Evolutionary conservation across 2,329 filamentous ascomycete species (phyloP).

Genomic region (Cladorrhinum sp.): DNA sequence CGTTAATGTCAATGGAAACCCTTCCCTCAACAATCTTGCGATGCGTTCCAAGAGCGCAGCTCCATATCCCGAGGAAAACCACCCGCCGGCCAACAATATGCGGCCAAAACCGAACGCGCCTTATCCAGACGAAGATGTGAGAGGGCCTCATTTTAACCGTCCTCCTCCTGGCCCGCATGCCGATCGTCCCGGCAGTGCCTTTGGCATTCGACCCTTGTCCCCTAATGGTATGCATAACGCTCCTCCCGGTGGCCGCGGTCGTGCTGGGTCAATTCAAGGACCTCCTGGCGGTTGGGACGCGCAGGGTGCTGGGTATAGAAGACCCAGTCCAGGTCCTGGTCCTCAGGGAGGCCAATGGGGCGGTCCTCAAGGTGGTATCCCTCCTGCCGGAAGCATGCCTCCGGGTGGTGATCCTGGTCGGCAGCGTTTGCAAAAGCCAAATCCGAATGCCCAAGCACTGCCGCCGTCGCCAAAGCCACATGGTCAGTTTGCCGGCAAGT

Average conservation of each 20-base stretch:
- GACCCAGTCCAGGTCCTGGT: conserved; percentile 38
- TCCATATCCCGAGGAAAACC: conserved; percentile 70
- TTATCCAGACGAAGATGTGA: conserved; percentile 53
- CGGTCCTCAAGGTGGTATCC: conserved; percentile 17
- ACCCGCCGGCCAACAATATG: conserved; percentile 46
- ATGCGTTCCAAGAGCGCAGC: conserved; percentile 54
- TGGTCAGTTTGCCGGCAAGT: conserved; percentile 7
- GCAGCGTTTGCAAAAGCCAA: conserved; percentile 40
- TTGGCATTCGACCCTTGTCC: conserved; percentile 51
- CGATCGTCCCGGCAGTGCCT: conserved; percentile 50
- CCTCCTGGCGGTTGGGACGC: conserved; percentile 44
- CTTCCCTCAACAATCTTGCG: conserved; percentile 30
- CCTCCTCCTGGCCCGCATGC: conserved; percentile 46
- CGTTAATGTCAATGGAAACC: conserved; percentile 43
- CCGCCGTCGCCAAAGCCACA: conserved; percentile 31
- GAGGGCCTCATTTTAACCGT: conserved; percentile 42
- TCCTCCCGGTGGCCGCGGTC: conserved; percentile 35
- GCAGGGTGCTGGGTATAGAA: conserved; percentile 41
- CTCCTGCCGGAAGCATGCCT: conserved; percentile 30
- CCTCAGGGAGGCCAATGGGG: not conserved
- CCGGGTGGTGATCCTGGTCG: conserved; percentile 34
- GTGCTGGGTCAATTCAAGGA: conserved; percentile 41
- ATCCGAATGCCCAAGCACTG: conserved; percentile 30
- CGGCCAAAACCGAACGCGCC: conserved; percentile 48
- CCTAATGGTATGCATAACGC: conserved; percentile 39